phyloP scores from a whole-genome alignment of 208 protist genomes.

The Phytomonas francai region DNA sequence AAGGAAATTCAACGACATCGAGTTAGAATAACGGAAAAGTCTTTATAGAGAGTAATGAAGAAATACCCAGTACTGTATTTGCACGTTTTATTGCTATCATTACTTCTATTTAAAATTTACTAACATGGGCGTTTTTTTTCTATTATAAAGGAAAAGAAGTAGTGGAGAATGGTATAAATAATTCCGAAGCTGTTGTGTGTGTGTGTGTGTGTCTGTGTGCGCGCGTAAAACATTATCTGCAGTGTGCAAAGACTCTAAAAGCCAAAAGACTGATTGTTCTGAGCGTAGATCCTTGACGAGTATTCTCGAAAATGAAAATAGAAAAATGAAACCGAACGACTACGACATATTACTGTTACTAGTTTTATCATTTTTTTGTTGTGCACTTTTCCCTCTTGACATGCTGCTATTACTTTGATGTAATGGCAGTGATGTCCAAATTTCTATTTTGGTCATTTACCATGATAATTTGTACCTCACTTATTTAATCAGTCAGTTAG shows the following conservation, averaged over 20 bases:
- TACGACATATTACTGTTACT: neutral
- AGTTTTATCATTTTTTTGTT: neutral
- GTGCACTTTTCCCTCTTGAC: slow-evolving; percentile 1
- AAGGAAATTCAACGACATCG: no score
- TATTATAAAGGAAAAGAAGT: neutral
- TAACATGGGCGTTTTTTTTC: no score
- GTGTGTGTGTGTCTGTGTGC: no score
- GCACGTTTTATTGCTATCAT: no score
- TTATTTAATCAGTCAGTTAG: neutral
- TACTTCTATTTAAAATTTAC: no score
- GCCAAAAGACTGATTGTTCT: neutral
- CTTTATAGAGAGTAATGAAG: no score
- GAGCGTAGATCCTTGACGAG: slow-evolving; percentile 2
- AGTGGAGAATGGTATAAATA: neutral
- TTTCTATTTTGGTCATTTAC: neutral
- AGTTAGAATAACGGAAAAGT: no score
- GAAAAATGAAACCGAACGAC: neutral
- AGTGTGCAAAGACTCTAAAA: no score
- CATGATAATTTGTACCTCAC: neutral
- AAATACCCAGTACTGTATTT: no score
- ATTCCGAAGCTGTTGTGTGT: no score
- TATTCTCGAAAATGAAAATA: neutral
- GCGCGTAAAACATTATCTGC: no score
- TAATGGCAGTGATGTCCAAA: neutral
- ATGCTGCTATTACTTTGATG: neutral